A percentile compares a stretch with the other conserved stretches of the same genome.
phyloP scores from a whole-genome alignment of 495 filamentous ascomycete species.

The Coniosporium apollinis region DNA sequence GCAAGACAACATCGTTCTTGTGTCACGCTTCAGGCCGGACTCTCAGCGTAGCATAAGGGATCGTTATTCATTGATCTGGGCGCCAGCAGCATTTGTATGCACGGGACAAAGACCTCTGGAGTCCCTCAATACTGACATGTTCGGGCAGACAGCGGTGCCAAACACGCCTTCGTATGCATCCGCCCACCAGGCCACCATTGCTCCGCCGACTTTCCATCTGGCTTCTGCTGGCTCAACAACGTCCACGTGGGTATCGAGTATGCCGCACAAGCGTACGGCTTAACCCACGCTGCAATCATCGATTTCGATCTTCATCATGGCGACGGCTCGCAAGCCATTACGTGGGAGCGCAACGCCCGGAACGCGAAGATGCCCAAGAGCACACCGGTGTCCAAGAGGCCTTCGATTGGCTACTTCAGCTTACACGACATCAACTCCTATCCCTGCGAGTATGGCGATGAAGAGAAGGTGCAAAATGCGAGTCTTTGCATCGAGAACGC shows the following conservation, averaged over 20 bases:
- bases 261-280: slow-evolving; percentile 58
- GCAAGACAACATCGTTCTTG: no score
- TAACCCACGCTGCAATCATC: slow-evolving; percentile 90
- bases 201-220: slow-evolving; percentile 69
- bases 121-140: no score
- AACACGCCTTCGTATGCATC: slow-evolving; percentile 60
- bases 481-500: slow-evolving; percentile 84
- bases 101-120: no score
- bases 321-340: slow-evolving; percentile 84
- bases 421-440: slow-evolving; percentile 96
- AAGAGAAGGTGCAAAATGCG: slow-evolving; percentile 78
- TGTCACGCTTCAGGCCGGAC: no score
- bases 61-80: no score
- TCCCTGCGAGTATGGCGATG: slow-evolving; percentile 79
- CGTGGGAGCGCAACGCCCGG: slow-evolving; percentile 69
- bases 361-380: slow-evolving; percentile 41
- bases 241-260: slow-evolving; percentile 93
- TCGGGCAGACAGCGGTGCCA: slow-evolving; percentile 38
- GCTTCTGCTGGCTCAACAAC: slow-evolving; percentile 98
- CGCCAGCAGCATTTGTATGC: no score
- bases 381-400: slow-evolving; percentile 53
- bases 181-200: slow-evolving; percentile 91
- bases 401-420: slow-evolving; percentile 86
- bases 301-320: slow-evolving; percentile 97
- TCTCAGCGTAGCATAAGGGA: no score